These are phyloP conservation scores for Aulographum hederae DNA, from an alignment of 2,329 filamentous ascomycete genomes.

Conservation along the genomic window DNA sequence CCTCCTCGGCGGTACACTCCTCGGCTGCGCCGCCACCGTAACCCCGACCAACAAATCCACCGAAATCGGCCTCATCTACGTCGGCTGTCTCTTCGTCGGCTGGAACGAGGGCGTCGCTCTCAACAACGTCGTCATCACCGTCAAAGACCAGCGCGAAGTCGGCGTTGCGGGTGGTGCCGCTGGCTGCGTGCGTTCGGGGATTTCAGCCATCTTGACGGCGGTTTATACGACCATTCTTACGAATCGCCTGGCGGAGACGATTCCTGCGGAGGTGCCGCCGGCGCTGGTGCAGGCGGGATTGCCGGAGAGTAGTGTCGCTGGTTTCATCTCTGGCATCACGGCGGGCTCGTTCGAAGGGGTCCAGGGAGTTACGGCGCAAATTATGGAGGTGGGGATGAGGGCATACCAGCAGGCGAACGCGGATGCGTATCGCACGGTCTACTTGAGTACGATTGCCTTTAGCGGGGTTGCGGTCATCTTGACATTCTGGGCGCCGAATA, in stretches of 20 bases:
- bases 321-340: slow-evolving; percentile 17
- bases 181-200: slow-evolving; percentile 21
- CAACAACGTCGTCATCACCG: slow-evolving; percentile 16
- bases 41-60: slow-evolving; percentile 9
- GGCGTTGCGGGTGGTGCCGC: slow-evolving; percentile 22
- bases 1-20: slow-evolving; percentile 9
- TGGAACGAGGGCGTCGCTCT: slow-evolving; percentile 13
- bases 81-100: slow-evolving; percentile 13
- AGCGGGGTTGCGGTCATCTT: slow-evolving; percentile 3
- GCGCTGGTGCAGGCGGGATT: slow-evolving; percentile 20
- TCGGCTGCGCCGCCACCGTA: slow-evolving; percentile 8
- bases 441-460: slow-evolving; percentile 6
- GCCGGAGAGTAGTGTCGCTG: slow-evolving; percentile 13
- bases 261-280: slow-evolving; percentile 16
- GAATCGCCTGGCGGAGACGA: slow-evolving; percentile 17
- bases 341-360: slow-evolving; percentile 12
- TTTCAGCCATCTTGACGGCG: slow-evolving; percentile 20
- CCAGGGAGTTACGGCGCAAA: slow-evolving; percentile 16
- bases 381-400: slow-evolving; percentile 10
- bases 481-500: slow-evolving; percentile 4
- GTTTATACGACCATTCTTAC: slow-evolving; percentile 20
- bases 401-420: slow-evolving; percentile 4
- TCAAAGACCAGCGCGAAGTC: slow-evolving; percentile 18
- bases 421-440: slow-evolving; percentile 6
- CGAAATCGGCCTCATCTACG: slow-evolving; percentile 9